Conservation (phyloP, 192 early-diverging fungal species). For the Coemansia sp. region DNA sequence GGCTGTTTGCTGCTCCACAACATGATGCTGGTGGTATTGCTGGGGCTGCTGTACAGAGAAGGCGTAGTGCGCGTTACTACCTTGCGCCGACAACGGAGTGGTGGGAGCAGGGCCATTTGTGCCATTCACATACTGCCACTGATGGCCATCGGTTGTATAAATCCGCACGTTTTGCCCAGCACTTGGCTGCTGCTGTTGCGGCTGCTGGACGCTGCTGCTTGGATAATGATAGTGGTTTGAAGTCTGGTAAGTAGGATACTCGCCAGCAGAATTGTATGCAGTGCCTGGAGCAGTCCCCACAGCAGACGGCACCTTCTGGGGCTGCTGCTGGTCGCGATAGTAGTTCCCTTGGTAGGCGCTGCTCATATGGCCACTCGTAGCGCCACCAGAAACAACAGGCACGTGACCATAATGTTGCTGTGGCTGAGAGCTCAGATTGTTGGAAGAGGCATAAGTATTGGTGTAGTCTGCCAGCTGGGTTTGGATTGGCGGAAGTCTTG, state of each 20-base stretch:
- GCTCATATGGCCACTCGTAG: background rate
- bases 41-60: conserved; percentile 5
- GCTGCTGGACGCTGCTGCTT: conserved; percentile 2
- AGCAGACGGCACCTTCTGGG: conserved; percentile 10
- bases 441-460: conserved; percentile 5
- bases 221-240: background rate
- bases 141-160: conserved; percentile 4
- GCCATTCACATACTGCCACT: conserved; percentile 8
- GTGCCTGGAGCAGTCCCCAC: background rate
- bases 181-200: conserved; percentile 4
- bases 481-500: background rate
- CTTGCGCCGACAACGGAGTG: conserved; percentile 8
- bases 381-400: background rate
- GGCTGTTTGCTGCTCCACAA: background rate
- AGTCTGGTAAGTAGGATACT: background rate
- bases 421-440: conserved; percentile 5
- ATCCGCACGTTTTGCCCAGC: conserved; percentile 6
- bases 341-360: conserved; percentile 16
- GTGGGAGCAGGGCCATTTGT: background rate
- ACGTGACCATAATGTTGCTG: conserved; percentile 11
- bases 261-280: background rate
- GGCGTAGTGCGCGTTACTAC: background rate
- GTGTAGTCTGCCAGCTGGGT: background rate
- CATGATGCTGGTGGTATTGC: conserved; percentile 9
- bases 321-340: conserved; percentile 32